These are phyloP conservation scores for Hypomyces rosellus DNA, from an alignment of 2,329 filamentous ascomycete species.

Conservation along the genomic window DNA sequence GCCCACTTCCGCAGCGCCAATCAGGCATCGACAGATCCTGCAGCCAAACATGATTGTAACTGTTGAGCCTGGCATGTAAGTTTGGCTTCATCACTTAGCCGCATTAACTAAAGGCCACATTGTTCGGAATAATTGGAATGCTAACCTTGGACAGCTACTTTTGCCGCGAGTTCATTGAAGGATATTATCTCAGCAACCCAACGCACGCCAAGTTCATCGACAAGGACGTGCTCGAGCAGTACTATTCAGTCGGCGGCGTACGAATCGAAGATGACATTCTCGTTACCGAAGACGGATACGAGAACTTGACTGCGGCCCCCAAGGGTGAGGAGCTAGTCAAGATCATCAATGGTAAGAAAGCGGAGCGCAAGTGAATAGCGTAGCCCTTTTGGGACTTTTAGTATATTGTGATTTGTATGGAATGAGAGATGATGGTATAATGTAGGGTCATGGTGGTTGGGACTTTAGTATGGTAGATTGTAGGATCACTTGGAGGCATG, in stretches of 20 bases:
- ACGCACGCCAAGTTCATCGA: constrained; percentile 60
- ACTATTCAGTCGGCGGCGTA: constrained; percentile 78
- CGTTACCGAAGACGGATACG: constrained; percentile 69
- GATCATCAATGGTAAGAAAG: constrained; percentile 42
- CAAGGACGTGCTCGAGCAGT: constrained; percentile 55
- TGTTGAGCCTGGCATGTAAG: constrained; percentile 67
- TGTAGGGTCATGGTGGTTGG: neutral
- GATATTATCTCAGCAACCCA: constrained; percentile 55
- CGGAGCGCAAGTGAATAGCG: neutral
- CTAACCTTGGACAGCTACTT: constrained; percentile 53
- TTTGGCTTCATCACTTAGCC: constrained; percentile 4
- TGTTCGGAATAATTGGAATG: constrained; percentile 2
- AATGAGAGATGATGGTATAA: neutral
- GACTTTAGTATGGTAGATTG: too few relatives aligned
- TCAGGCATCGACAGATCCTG: constrained; percentile 36
- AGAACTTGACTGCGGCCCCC: constrained; percentile 76
- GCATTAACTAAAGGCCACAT: neutral
- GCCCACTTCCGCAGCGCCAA: constrained; percentile 20
- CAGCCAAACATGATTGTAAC: constrained; percentile 65
- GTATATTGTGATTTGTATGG: neutral
- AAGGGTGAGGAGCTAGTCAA: constrained; percentile 67
- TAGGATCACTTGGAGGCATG: too few relatives aligned
- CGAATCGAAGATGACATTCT: constrained; percentile 89
- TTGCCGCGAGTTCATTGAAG: constrained; percentile 65
- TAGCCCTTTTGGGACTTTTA: neutral